Conservation (phyloP, 1,139 yeast species). For the Saccharomycopsis hybrid region DNA sequence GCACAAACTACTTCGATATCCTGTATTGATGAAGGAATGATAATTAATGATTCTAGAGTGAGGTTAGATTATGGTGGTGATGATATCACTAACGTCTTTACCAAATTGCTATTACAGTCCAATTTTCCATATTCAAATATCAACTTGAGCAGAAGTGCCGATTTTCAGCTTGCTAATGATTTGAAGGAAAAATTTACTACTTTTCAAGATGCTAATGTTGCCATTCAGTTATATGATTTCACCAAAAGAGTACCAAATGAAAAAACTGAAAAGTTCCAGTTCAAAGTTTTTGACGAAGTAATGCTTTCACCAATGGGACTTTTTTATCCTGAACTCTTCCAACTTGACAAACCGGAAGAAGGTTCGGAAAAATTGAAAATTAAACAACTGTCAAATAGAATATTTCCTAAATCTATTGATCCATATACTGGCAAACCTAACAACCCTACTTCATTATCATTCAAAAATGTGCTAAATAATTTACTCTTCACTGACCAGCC, state of each 20-base stretch:
- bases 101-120: slow-evolving; percentile 56
- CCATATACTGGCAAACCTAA: slow-evolving; percentile 57
- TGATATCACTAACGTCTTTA: slow-evolving; percentile 70
- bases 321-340: slow-evolving; percentile 75
- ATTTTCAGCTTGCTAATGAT: slow-evolving; percentile 67
- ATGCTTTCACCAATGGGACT: slow-evolving; percentile 87
- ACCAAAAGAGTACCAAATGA: slow-evolving; percentile 58
- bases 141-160: slow-evolving; percentile 55
- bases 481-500: slow-evolving; percentile 7
- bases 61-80: slow-evolving; percentile 80
- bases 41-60: slow-evolving; percentile 72
- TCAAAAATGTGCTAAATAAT: slow-evolving; percentile 39
- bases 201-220: slow-evolving; percentile 85
- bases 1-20: slow-evolving; percentile 76
- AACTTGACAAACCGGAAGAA: slow-evolving; percentile 30
- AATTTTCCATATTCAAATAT: slow-evolving; percentile 73
- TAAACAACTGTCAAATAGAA: slow-evolving; percentile 30
- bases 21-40: slow-evolving; percentile 92
- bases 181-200: slow-evolving; percentile 70
- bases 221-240: slow-evolving; percentile 77
- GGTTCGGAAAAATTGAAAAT: slow-evolving; percentile 35
- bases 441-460: slow-evolving; percentile 55
- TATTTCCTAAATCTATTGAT: slow-evolving; percentile 44
- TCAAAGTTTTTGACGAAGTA: slow-evolving; percentile 90
- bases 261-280: slow-evolving; percentile 67